These are phyloP conservation scores for Globisporangium splendens DNA, from an alignment of 352 stramenopile genomes.

Conservation along the genomic window DNA sequence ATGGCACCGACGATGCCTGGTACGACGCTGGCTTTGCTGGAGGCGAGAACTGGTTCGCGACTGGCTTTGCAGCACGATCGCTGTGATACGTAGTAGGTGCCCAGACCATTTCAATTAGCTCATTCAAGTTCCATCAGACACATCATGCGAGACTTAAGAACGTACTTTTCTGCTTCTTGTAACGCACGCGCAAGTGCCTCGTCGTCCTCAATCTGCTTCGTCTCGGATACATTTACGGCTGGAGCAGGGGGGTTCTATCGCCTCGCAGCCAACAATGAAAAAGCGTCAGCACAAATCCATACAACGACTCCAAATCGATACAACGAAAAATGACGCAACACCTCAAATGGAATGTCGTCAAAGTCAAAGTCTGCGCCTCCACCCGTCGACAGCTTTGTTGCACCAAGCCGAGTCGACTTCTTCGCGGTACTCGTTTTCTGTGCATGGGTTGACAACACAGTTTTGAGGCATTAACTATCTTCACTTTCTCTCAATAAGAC, in stretches of 20 bases:
- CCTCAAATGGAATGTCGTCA: constrained; percentile 85
- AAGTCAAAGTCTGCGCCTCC: constrained; percentile 78
- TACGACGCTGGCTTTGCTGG: constrained; percentile 5
- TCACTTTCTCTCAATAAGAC: not conserved
- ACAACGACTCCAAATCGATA: not conserved
- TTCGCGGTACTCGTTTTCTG: constrained; percentile 42
- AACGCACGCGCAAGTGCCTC: constrained; percentile 78
- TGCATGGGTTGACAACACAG: not conserved
- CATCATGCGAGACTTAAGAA: not conserved
- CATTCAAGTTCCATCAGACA: no score
- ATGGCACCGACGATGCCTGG: constrained; percentile 7
- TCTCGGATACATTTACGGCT: constrained; percentile 21
- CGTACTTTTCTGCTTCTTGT: constrained; percentile 78
- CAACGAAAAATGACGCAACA: constrained; percentile 14
- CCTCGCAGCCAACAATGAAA: not conserved
- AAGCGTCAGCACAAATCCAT: not conserved
- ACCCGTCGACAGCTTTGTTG: constrained; percentile 73
- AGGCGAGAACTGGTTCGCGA: constrained; percentile 11
- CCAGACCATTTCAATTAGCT: no score
- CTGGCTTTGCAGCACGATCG: constrained; percentile 16
- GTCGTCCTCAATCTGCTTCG: constrained; percentile 87
- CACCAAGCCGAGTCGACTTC: constrained; percentile 56
- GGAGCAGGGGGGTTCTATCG: constrained; percentile 63
- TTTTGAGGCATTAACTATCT: not conserved
- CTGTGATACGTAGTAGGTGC: no score